Evolutionary conservation across 2,329 filamentous ascomycete genomes (phyloP).

Genomic region (Berkeleyomyces rouxiae): DNA sequence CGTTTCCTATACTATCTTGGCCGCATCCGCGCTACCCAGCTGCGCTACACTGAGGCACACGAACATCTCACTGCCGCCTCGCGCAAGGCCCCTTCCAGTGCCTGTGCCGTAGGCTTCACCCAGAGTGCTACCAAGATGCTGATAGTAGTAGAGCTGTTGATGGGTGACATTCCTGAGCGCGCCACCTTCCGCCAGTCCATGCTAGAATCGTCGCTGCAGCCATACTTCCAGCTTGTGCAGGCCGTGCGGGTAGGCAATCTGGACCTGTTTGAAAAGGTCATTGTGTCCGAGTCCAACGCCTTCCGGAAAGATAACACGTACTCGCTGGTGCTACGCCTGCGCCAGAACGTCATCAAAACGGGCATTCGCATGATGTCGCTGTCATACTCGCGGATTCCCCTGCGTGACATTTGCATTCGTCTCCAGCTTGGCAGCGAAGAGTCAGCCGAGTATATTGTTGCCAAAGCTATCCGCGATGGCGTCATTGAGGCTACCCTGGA

Average conservation of each 20-base stretch:
- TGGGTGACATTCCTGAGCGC: constrained; percentile 96
- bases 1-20: constrained; percentile 95
- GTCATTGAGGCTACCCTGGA: constrained; percentile 93
- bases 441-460: constrained; percentile 96
- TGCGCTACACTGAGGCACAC: constrained; percentile 93
- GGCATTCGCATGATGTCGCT: constrained; percentile 98
- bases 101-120: constrained; percentile 82
- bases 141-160: constrained; percentile 86
- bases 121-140: constrained; percentile 94
- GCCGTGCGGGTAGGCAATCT: constrained; percentile 93
- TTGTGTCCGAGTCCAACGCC: constrained; percentile 61
- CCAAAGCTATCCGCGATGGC: constrained; percentile 93
- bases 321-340: constrained; percentile 80
- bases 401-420: constrained; percentile 92
- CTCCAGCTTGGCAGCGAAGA: constrained; percentile 89
- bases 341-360: constrained; percentile 98
- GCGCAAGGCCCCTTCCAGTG: constrained; percentile 81
- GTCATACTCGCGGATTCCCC: constrained; percentile 90
- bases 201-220: constrained; percentile 73
- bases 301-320: constrained; percentile 94
- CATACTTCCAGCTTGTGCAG: constrained; percentile 86
- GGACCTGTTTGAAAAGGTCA: constrained; percentile 77
- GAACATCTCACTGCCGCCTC: constrained; percentile 86
- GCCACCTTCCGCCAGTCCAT: constrained; percentile 80
- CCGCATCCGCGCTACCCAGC: constrained; percentile 87